Evolutionary conservation across 2,329 filamentous ascomycete species (phyloP).

Genomic region (Taxawa tesnikishii): DNA sequence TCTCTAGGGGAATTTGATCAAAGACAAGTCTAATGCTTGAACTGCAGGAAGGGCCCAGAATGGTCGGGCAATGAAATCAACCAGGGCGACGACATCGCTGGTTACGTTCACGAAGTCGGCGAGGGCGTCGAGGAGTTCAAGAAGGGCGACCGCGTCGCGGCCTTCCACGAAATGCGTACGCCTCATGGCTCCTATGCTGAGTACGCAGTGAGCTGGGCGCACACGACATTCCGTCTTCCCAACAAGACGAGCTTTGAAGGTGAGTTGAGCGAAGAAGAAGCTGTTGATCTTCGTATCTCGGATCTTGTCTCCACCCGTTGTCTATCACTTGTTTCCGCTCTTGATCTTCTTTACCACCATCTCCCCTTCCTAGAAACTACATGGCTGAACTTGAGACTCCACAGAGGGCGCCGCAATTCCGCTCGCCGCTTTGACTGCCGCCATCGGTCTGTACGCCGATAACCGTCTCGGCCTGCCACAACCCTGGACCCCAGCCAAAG

Average conservation of each 20-base stretch:
- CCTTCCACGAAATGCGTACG: constrained; percentile 40
- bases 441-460: constrained; percentile 31
- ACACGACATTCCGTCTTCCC: constrained; percentile 46
- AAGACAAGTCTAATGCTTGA: neutral
- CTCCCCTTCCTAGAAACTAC: too few species aligned
- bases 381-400: too few species aligned
- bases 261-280: too few species aligned
- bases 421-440: constrained; percentile 33
- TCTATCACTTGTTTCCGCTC: too few species aligned
- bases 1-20: too few species aligned
- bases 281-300: neutral
- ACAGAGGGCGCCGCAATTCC: constrained; percentile 32
- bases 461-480: constrained; percentile 27
- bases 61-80: constrained; percentile 11
- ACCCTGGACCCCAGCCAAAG: constrained; percentile 23
- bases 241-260: constrained; percentile 35
- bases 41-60: constrained; percentile 10
- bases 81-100: constrained; percentile 23
- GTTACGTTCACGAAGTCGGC: constrained; percentile 42
- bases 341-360: too few species aligned
- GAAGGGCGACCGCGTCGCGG: constrained; percentile 43
- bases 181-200: constrained; percentile 47
- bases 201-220: constrained; percentile 44
- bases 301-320: too few species aligned
- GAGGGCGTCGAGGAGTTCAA: constrained; percentile 45